Evolutionary conservation across 2,329 filamentous ascomycete genomes (phyloP), one percentile per base, ranked within the genome.

Genomic region (Epichloe elymi): DNA sequence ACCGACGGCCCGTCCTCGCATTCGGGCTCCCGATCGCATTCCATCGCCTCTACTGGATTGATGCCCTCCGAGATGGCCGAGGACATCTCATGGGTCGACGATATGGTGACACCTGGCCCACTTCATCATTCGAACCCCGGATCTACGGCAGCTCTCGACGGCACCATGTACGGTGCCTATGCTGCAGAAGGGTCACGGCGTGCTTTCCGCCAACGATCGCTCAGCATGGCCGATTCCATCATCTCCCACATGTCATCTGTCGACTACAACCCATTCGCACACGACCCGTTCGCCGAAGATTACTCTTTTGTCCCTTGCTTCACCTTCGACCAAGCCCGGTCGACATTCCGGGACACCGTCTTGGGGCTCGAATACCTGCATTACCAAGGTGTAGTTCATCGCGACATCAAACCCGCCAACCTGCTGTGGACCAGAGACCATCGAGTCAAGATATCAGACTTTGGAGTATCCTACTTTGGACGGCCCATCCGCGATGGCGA

Each of bases 401-500:
- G 86, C 47, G 86, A 91, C 61, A 90, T 91, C 66, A 91, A 90
- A 63, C 86, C 86, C 1, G 90, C 91, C 38, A 97, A 97, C 64
- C 75, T 98, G 6, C 74, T 98, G 6, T 89, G 91, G 73, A 94
- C 88, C 48, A 82, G 74, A 59, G 85, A 89, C 56, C 83, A 90
- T 59, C 82, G 85, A 14, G 88, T 96, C 62, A 98, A 98, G 73
- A 98, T 98, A 54, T 97, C 93, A 5, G 93, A 98, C 63, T 98
- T 98, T 70, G 93, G 93, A 35, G 93, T 98, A 1, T 98, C 93
- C 1, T 98, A 97, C 66, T 88, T 98, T 55, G 93, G 93, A 30
- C 82, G 88, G 48, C 88, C 88, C 1, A 86, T 90, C 52, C 79
- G 87, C 39, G 88, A 95, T 45, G 86, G 86, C 49, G 88, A 94